A percentile compares a stretch with the other conserved stretches of the same genome.
These are phyloP conservation scores for Nitzschia sp. DNA, from an alignment of 108 stramenopile genomes.

Conservation along the genomic window DNA sequence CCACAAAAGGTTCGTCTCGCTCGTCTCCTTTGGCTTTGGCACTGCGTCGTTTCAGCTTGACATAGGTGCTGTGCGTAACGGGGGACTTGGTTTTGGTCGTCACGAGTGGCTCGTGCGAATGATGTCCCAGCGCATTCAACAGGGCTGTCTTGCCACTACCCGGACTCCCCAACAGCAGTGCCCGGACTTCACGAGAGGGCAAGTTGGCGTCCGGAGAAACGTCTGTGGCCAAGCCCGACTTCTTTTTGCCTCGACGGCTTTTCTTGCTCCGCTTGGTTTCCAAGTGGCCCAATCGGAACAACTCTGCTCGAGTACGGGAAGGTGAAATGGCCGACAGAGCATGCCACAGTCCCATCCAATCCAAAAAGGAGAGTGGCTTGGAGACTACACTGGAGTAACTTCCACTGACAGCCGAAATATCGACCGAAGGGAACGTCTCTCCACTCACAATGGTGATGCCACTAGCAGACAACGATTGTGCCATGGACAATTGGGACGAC, in stretches of 20 bases:
- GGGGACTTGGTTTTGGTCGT: conserved; percentile 35
- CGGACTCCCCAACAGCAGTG: conserved; percentile 62
- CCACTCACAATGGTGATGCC: conserved; percentile 73
- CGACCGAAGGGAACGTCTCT: conserved; percentile 60
- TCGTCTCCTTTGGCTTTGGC: conserved; percentile 14
- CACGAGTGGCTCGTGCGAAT: conserved; percentile 8
- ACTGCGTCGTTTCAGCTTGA: conserved; percentile 47
- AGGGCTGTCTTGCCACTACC: conserved; percentile 50
- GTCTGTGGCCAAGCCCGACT: conserved; percentile 11
- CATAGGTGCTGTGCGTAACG: conserved; percentile 34
- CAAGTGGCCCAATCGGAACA: conserved; percentile 69
- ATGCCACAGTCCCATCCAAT: conserved; percentile 86
- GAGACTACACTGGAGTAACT: conserved; percentile 12
- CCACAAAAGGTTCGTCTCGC: conserved; percentile 41
- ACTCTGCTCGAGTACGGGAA: conserved; percentile 53
- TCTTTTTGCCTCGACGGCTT: conserved; percentile 14
- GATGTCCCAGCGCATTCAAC: conserved; percentile 37
- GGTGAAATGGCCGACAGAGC: conserved; percentile 64
- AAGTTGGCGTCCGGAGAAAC: conserved; percentile 24
- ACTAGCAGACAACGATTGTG: conserved; percentile 63
- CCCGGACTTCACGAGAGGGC: conserved; percentile 56
- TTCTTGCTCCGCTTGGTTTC: conserved; percentile 26
- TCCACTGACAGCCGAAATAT: conserved; percentile 38
- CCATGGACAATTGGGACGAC: conserved; percentile 29
- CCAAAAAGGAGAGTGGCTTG: conserved; percentile 58